Evolutionary conservation across 2,329 filamentous ascomycete genomes (phyloP), one percentile per base, ranked within the genome.

Genomic region (Cylindrodendrum hubeiense): DNA sequence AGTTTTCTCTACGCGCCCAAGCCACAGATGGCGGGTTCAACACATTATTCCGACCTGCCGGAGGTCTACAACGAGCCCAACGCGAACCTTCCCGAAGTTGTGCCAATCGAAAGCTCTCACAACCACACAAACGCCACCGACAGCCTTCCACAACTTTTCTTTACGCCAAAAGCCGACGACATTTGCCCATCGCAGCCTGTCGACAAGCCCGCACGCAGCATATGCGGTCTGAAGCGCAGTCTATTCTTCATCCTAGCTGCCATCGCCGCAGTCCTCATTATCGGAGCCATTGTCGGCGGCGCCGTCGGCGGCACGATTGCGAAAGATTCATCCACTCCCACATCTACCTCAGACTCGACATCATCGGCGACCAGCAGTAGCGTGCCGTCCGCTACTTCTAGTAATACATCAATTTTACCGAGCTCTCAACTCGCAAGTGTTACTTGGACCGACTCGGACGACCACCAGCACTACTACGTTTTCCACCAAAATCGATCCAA

Each of bases 261-360:
- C 6, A 21, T 63, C 34, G 24, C n/a, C 19, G 26, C 13, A 26
- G 21, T 57, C 19, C 2, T 63, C 34, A 30, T 63, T 9, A 39
- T 57, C 9, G 60, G 60, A 8, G 60, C 52, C 15, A 51, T 63
- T 21, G 60, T 63, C n/a, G 52, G 60, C 8, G 60, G 60, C 19
- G 52, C 52, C 17, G 52, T 63, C 2, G 52, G 52, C 12, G 52
- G 44, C 6, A 46, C 33, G 2, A 28, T 57, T 19, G 46, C 21
- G 15, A 57, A 49, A 15, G 5, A 47, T 17, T 46, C 52, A 12
- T 56, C 60, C 1, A 46, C 22, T 2, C 17, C 60, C 22, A 39
- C n/a, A 4, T 9, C 26, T 8, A 28, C 28, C 28, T 39, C 37
- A 2, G 37, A 39, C n/a, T 24, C 60, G 15, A n/a, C 43, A 22